phyloP scores from a whole-genome alignment of 345 rosid genomes.

The Streptanthus diversifolius region DNA sequence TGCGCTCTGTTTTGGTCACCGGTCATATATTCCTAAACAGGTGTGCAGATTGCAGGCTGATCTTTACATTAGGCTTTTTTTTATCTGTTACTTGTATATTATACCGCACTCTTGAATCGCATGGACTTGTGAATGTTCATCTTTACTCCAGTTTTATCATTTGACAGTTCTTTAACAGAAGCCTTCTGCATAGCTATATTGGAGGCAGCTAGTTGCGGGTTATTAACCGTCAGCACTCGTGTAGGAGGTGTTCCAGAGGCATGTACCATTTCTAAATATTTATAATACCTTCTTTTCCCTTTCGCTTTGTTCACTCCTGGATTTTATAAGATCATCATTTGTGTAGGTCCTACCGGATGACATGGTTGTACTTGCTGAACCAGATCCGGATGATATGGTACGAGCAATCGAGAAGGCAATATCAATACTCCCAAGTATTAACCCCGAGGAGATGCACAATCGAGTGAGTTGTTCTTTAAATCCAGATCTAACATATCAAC shows the following conservation, averaged over 20 bases:
- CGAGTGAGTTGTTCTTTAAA: conserved; percentile 47
- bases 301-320: background rate
- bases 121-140: conserved; percentile 2
- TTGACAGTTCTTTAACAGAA: conserved; percentile 88
- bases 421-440: conserved; percentile 71
- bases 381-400: conserved; percentile 95
- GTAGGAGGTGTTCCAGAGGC: conserved; percentile 99
- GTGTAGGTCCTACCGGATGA: conserved; percentile 90
- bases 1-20: conserved; percentile 70
- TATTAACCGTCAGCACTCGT: conserved; percentile 88
- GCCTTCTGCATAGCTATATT: conserved; percentile 98
- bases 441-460: conserved; percentile 80
- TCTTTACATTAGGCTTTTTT: no score
- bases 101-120: background rate
- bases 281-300: no score
- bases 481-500: no score
- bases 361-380: conserved; percentile 92
- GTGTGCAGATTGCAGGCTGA: conserved; percentile 24
- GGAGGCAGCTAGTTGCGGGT: conserved; percentile 98
- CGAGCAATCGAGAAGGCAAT: conserved; percentile 73
- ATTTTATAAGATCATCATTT: background rate
- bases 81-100: no score
- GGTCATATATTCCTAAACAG: conserved; percentile 94
- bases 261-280: conserved; percentile 33
- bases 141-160: conserved; percentile 18